A percentile compares a stretch with the other conserved stretches of the same genome.
phyloP scores from a whole-genome alignment of 164 flowering plant species.

The Platanus orientalis region DNA sequence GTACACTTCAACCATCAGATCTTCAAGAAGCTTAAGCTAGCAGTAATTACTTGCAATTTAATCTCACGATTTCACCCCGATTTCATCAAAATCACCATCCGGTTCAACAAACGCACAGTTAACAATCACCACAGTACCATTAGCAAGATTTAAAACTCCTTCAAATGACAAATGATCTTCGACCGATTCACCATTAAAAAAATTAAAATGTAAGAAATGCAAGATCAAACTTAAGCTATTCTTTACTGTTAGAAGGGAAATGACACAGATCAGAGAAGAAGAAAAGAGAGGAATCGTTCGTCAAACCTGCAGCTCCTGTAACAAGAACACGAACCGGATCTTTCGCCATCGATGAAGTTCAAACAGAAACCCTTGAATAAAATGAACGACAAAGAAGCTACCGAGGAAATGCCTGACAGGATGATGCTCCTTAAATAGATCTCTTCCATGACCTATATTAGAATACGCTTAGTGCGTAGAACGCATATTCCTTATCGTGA shows the following conservation, averaged over 20 bases:
- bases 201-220: neutral
- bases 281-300: neutral
- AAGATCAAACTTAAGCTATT: neutral
- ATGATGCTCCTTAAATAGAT: no score
- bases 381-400: no score
- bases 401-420: no score
- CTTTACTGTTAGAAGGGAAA: neutral
- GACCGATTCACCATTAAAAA: no score
- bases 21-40: neutral
- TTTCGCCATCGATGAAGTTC: slow-evolving; percentile 55
- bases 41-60: neutral
- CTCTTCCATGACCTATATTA: no score
- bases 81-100: neutral
- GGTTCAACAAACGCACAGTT: neutral
- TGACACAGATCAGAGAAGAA: slow-evolving; percentile 8
- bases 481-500: no score
- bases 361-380: neutral
- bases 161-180: no score
- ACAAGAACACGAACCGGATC: slow-evolving; percentile 85
- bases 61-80: neutral
- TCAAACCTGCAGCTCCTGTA: slow-evolving; percentile 84
- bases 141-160: no score
- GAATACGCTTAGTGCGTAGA: no score
- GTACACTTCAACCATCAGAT: neutral
- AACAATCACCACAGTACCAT: neutral